Conservation (phyloP, 164 flowering plant genomes). For the Sedum album region DNA sequence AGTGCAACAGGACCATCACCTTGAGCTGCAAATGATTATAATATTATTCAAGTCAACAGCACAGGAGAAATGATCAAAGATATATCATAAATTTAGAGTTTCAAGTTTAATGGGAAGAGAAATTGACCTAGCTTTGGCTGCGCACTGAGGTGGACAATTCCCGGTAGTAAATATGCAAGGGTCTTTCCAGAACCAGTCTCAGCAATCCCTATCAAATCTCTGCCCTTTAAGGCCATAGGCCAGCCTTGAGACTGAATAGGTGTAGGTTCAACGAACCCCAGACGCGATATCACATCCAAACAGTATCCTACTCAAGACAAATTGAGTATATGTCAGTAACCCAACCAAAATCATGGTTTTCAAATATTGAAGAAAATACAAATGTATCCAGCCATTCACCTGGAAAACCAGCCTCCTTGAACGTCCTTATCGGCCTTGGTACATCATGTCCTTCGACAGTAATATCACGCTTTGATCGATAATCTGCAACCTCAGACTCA, state of each 20-base stretch:
- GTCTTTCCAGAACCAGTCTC: slow-evolving; percentile 99
- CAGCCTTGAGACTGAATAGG: slow-evolving; percentile 99
- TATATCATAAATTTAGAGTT: not conserved
- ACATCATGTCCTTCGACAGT: slow-evolving; percentile 81
- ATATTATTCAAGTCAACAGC: not conserved
- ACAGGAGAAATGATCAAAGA: not conserved
- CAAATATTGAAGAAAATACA: not conserved
- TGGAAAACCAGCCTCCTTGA: slow-evolving; percentile 78
- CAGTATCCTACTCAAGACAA: slow-evolving; percentile 42
- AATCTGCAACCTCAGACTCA: slow-evolving; percentile 55
- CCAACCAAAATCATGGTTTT: not conserved
- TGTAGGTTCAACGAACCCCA: slow-evolving; percentile 95
- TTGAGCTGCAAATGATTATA: slow-evolving; percentile 29
- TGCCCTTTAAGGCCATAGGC: slow-evolving; percentile 99
- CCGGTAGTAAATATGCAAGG: slow-evolving; percentile 84
- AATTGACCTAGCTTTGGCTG: slow-evolving; percentile 79
- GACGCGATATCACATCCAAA: slow-evolving; percentile 64
- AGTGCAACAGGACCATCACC: slow-evolving; percentile 91
- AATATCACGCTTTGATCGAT: slow-evolving; percentile 63
- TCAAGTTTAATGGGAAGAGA: not conserved
- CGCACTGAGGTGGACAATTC: slow-evolving; percentile 84
- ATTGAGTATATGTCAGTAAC: slow-evolving; percentile 9
- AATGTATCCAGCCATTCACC: slow-evolving; percentile 28
- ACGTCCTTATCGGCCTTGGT: slow-evolving; percentile 68
- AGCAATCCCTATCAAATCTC: slow-evolving; percentile 92